Percentiles rank a stretch among this genome's conserved stretches.
Evolutionary conservation across 202 grass and related monocot species (phyloP).

Genomic region (Digitaria exilis): DNA sequence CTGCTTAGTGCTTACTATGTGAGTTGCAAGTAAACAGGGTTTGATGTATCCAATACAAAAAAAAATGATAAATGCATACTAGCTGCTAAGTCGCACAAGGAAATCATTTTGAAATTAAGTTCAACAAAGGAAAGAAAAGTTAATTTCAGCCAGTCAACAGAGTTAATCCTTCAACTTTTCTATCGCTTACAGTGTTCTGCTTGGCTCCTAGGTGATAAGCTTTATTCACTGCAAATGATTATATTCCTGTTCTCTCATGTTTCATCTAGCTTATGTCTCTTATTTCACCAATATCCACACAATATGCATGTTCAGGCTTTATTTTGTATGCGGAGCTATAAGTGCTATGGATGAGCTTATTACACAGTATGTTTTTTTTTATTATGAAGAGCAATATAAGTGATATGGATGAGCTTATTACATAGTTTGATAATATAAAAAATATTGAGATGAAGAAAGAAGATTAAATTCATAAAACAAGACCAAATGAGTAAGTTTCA

Average conservation of each 20-base stretch:
- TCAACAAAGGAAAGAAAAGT: background rate
- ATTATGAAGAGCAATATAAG: background rate
- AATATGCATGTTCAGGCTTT: background rate
- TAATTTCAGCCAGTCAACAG: background rate
- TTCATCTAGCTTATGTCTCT: background rate
- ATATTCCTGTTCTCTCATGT: slow-evolving; percentile 10
- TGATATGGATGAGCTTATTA: background rate
- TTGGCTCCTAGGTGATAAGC: background rate
- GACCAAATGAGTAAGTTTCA: background rate
- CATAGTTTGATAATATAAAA: background rate
- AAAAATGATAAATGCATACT: background rate
- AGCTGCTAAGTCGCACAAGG: background rate
- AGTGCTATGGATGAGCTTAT: background rate
- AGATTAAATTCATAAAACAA: slow-evolving; percentile 13
- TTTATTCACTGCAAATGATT: background rate
- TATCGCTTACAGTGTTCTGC: background rate
- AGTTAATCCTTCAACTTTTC: background rate
- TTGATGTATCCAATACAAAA: background rate
- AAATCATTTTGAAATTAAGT: slow-evolving; percentile 11
- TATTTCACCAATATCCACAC: slow-evolving; percentile 23
- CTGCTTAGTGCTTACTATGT: background rate
- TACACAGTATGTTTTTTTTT: background rate
- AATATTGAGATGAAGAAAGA: background rate
- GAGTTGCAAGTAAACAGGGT: slow-evolving; percentile 6
- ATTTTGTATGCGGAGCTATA: background rate